Conservation (phyloP, 2,329 filamentous ascomycete species). For the Rasamsonia emersonii region DNA sequence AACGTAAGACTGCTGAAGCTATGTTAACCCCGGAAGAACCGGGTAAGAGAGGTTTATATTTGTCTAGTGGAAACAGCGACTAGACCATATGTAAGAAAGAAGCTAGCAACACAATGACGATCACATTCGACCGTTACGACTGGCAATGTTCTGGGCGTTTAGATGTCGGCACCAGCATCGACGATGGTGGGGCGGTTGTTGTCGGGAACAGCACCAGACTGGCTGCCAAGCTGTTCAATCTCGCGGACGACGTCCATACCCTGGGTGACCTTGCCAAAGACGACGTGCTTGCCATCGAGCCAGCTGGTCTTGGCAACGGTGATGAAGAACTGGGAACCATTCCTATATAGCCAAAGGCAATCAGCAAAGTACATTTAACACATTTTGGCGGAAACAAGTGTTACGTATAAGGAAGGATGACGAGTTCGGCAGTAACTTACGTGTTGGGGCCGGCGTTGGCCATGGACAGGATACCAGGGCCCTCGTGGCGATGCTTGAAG, state of each 20-base stretch:
- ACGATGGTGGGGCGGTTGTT: slow-evolving; percentile 48
- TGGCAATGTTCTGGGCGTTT: slow-evolving; percentile 17
- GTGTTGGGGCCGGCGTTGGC: slow-evolving; percentile 94
- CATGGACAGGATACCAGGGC: slow-evolving; percentile 80
- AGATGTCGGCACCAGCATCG: slow-evolving; percentile 37
- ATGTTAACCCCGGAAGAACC: no score
- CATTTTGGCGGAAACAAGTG: not conserved
- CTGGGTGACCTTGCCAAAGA: slow-evolving; percentile 58
- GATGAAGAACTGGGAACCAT: slow-evolving; percentile 67
- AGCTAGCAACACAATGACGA: no score
- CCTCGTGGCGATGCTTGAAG: slow-evolving; percentile 66
- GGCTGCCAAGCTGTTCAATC: slow-evolving; percentile 52
- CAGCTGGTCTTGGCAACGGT: slow-evolving; percentile 59
- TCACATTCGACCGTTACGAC: no score
- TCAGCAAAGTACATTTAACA: no score
- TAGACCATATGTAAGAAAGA: no score
- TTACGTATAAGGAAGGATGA: slow-evolving; percentile 1
- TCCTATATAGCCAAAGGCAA: slow-evolving; percentile 35
- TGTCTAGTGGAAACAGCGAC: no score
- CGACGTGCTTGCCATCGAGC: slow-evolving; percentile 62
- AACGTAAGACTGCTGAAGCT: no score
- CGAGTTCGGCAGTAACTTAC: slow-evolving; percentile 34
- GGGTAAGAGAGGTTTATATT: no score
- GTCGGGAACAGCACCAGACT: slow-evolving; percentile 44
- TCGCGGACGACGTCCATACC: slow-evolving; percentile 46